Evolutionary conservation across 2,329 filamentous ascomycete species (phyloP), one percentile per base, ranked within the genome.

Genomic region (Orbilia oligospora): DNA sequence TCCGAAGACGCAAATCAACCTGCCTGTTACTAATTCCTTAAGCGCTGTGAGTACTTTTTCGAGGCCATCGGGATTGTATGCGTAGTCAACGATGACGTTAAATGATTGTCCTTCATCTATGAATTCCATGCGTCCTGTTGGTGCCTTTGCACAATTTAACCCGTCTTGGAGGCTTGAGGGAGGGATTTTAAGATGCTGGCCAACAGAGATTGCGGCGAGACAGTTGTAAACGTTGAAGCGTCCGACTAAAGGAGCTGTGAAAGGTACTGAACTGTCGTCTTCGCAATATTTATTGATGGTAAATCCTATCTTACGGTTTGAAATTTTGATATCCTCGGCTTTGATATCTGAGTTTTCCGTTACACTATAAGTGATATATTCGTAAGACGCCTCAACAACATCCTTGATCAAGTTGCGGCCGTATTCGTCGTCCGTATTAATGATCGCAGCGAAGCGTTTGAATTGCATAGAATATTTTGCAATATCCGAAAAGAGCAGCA

Each of bases 171-270:
- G 44, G 20, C 18, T 44, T 22, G 12, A 1, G 27, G 53, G 55
- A n/a, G 72, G 56, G 3, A 70, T 66, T n/a, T 49, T 38, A n/a
- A 27, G 48, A n/a, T 41, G 24, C 9, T 14, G 36, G 18, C 56
- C 58, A 9, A 66, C 49, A 6, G 41, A 65, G n/a, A 71, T 51
- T 6, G 66, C 48, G 9, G 66, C 49, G 1, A 76, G 44, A 14
- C 66, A 56, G 22, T 76, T 76, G n/a, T 70, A 64, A 9, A 71
- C 30, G 27, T 76, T 76, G 49, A 76, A 76, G 12, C 72, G 56
- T 12, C 72, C 72, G 5, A 65, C 63, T 3, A 76, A 49, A 3
- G 56, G 36, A 5, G 67, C 38, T n/a, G 71, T 30, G 56, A 76
- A 76, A 5, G 49, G 41, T 44, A 61, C 20, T 14, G 20, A 8